Evolutionary conservation across 2,329 filamentous ascomycete genomes (phyloP), one percentile per base, ranked within the genome.

Genomic region (Xylariaceae sp.): DNA sequence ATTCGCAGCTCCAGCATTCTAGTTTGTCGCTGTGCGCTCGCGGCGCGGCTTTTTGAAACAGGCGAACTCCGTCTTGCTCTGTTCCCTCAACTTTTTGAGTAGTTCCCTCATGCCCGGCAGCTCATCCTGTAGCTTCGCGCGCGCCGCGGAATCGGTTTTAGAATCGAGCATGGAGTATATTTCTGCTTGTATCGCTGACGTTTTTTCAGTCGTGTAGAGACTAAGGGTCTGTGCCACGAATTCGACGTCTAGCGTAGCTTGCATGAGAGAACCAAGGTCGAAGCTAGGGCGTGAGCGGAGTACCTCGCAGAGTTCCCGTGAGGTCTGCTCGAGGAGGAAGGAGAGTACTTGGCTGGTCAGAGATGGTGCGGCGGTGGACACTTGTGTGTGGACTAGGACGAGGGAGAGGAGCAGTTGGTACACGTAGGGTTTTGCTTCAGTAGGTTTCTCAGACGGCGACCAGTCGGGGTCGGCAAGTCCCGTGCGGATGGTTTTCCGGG

Each of bases 191-290:
- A 89, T 78, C 65, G 91, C 83, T 7, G 83, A 84, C 3, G 90
- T 89, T 44, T 83, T 80, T 49, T 95, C 87, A 0, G 89, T 94
- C 0, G 89, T 94, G 68, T 95, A 99, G 59, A 91, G 86, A 53
- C 82, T 88, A 32, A 99, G 78, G 5, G 92, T 96, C 73, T 99
- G 94, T 1, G 91, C 89, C 49, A 97, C 85, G 65, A 99, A 97
- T 69, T 99, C 94, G 1, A 96, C 91, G 64, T 99, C 94, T 1
- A 99, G 81, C 0, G 94, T 99, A 1, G 95, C 95, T 71, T 99
- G 95, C 85, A 97, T 95, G 44, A 99, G 80, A 6, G 88, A 86
- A 5, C 86, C 77, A 0, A 99, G 82, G 1, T 83, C 80, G 70
- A 94, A 97, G 17, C 75, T 75, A 5, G 76, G 68, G 6, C 86